phyloP scores from a whole-genome alignment of 2,329 filamentous ascomycete genomes.

The Botrytis galanthina region DNA sequence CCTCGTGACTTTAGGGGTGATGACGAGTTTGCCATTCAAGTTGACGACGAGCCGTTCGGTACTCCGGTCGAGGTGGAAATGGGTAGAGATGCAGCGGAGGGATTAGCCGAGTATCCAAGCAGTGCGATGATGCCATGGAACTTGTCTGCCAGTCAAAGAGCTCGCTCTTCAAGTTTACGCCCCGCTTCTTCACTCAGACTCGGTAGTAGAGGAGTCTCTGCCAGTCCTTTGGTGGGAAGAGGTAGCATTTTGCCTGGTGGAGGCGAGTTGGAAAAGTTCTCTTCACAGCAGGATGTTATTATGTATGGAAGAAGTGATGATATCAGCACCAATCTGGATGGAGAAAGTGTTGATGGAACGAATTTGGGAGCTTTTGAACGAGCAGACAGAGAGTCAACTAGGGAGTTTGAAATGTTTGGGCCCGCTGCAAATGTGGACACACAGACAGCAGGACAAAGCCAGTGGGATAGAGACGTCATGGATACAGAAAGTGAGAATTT shows the following conservation, averaged over 20 bases:
- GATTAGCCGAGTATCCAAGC: conserved; percentile 65
- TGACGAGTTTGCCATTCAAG: conserved; percentile 41
- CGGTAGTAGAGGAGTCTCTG: conserved; percentile 51
- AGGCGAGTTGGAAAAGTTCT: conserved; percentile 31
- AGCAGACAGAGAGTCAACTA: conserved; percentile 22
- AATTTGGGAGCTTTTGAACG: background rate
- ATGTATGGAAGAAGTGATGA: conserved; percentile 8
- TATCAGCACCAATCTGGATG: background rate
- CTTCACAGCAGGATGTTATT: conserved; percentile 20
- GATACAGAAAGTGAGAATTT: conserved; percentile 63
- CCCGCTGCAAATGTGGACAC: conserved; percentile 45
- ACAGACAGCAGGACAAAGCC: conserved; percentile 46
- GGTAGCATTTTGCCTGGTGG: conserved; percentile 29
- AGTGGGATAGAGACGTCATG: conserved; percentile 51
- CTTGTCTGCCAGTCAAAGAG: conserved; percentile 49
- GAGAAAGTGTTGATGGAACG: background rate
- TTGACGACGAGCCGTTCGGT: conserved; percentile 38
- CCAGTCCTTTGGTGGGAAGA: conserved; percentile 60
- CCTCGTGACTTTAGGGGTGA: conserved; percentile 29
- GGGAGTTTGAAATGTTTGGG: conserved; percentile 47
- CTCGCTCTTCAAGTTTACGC: conserved; percentile 40
- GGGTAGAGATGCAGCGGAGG: conserved; percentile 64
- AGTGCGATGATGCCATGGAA: conserved; percentile 68
- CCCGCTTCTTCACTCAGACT: conserved; percentile 23
- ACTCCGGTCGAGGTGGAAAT: conserved; percentile 57